These are phyloP conservation scores for Boletus edulis DNA, from an alignment of 768 basidiomycete species.

Conservation along the genomic window DNA sequence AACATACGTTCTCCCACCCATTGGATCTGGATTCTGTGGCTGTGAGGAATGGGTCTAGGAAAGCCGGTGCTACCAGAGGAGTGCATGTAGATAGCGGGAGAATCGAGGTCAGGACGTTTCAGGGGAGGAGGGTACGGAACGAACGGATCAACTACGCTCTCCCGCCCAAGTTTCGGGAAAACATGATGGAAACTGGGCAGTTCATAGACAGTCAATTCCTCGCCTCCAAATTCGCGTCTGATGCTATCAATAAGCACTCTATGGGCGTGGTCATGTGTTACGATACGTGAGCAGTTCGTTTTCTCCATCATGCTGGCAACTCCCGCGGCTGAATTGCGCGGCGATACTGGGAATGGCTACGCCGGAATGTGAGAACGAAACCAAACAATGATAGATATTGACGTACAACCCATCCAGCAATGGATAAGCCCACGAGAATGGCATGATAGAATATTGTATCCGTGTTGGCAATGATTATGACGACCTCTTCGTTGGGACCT, in stretches of 20 bases:
- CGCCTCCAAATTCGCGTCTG: background rate
- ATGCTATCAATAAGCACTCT: conserved; percentile 10
- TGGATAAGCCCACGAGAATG: background rate
- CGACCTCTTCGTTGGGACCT: background rate
- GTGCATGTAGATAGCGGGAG: conserved; percentile 15
- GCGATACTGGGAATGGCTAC: background rate
- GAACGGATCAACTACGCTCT: conserved; percentile 6
- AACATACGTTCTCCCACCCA: conserved; percentile 35
- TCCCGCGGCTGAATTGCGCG: background rate
- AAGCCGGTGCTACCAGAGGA: conserved; percentile 43
- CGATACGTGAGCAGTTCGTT: conserved; percentile 15
- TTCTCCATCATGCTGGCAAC: background rate
- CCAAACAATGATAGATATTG: too few relatives aligned
- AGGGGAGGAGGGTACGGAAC: conserved; percentile 5
- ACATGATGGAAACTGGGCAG: conserved; percentile 19
- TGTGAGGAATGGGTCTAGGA: conserved; percentile 41
- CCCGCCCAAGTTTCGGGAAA: conserved; percentile 35
- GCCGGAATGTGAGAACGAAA: background rate
- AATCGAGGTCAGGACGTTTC: conserved; percentile 8
- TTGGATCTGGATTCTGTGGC: conserved; percentile 30
- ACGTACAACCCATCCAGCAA: background rate
- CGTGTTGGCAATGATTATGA: background rate
- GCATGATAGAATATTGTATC: background rate
- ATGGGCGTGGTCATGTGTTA: conserved; percentile 9
- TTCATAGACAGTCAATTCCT: conserved; percentile 8